phyloP scores from a whole-genome alignment of 352 stramenopile genomes.

The Phytophthora fragariaefolia region DNA sequence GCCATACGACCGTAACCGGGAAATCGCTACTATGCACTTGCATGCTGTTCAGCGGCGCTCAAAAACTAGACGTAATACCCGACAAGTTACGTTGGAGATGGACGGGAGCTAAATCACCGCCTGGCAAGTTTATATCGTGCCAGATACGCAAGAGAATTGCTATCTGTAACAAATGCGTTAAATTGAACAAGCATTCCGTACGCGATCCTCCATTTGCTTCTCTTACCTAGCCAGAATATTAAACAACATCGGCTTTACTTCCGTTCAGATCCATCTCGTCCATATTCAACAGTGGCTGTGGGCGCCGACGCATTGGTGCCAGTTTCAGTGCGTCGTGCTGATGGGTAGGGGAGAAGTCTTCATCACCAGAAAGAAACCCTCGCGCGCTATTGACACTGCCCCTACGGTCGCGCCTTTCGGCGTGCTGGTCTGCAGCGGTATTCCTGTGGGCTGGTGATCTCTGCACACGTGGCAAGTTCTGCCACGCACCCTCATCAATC shows the following conservation, averaged over 20 bases:
- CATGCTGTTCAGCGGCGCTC: conserved; percentile 63
- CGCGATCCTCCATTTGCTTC: background rate
- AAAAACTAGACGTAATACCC: conserved; percentile 40
- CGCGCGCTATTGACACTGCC: conserved; percentile 52
- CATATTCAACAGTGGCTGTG: conserved; percentile 16
- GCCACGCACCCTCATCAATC: conserved; percentile 81
- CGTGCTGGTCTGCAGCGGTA: background rate
- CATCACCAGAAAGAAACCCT: conserved; percentile 25
- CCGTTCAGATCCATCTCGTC: conserved; percentile 18
- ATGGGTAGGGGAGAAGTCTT: conserved; percentile 6
- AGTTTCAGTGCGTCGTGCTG: conserved; percentile 22
- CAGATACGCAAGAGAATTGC: no score
- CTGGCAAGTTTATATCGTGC: no score
- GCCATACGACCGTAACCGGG: conserved; percentile 63
- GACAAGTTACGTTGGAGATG: conserved; percentile 40
- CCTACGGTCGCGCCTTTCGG: conserved; percentile 27
- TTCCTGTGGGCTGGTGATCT: conserved; percentile 54
- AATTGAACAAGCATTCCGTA: background rate
- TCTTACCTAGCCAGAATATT: conserved; percentile 6
- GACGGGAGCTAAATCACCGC: conserved; percentile 38
- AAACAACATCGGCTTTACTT: conserved; percentile 21
- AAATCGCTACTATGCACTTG: conserved; percentile 66
- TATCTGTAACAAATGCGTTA: background rate
- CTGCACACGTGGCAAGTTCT: conserved; percentile 78
- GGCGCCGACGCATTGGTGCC: conserved; percentile 24